Conservation (phyloP, 129 eudicot genomes). For the Helianthus tuberosus region DNA sequence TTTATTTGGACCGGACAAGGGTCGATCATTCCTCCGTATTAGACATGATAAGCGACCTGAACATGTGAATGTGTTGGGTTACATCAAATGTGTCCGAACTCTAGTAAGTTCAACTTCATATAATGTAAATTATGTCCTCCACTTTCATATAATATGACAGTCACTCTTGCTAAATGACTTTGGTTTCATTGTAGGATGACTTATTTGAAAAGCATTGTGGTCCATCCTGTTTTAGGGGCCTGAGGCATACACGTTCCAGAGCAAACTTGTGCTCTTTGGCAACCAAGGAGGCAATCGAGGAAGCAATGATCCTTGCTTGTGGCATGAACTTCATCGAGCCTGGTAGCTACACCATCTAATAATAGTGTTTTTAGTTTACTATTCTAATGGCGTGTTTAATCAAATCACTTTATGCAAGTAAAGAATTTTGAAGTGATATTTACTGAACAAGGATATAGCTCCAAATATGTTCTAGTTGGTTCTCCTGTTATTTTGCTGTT, state of each 20-base stretch:
- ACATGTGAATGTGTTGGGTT: not conserved
- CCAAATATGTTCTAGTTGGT: too few species aligned
- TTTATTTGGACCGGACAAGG: slow-evolving; percentile 51
- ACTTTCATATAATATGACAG: not conserved
- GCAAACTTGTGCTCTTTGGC: not conserved
- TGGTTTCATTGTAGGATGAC: not conserved
- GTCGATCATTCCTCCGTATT: slow-evolving; percentile 36
- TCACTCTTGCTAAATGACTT: not conserved
- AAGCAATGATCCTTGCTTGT: not conserved
- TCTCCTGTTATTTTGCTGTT: too few species aligned
- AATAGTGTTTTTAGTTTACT: not conserved
- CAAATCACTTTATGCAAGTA: too few species aligned
- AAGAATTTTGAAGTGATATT: too few species aligned
- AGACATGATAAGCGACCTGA: not conserved
- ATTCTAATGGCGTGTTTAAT: too few species aligned
- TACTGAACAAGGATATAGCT: too few species aligned
- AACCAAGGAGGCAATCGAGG: not conserved
- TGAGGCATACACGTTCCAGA: not conserved
- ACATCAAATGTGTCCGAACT: not conserved
- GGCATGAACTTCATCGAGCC: not conserved
- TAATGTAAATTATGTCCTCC: not conserved
- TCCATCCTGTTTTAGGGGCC: not conserved
- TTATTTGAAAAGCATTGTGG: not conserved
- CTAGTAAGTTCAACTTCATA: not conserved
- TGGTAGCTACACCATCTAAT: not conserved